Base-by-base conservation (phyloP, 1,139 yeast species). In the Saccharomyces hybrid region DNA sequence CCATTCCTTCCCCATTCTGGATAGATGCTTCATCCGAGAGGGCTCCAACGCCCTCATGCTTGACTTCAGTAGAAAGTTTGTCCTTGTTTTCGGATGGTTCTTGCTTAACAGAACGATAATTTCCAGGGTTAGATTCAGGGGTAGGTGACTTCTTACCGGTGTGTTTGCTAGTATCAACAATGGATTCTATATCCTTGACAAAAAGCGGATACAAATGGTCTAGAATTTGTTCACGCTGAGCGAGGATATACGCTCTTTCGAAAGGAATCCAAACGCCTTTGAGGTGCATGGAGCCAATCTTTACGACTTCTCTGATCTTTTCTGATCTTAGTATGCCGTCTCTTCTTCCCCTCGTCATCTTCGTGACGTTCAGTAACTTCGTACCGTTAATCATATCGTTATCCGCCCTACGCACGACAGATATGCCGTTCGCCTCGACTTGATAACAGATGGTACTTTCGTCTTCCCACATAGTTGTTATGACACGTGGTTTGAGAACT, bases 201-300 rank as follows among this genome's bases (percentile, higher is more conserved):
- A 90, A 89, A 59, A 90, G 76, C 1, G 97, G 97, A 68, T 88
- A 90, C 61, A 91, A 78, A 61, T 85, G 70, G 67, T 90, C 97
- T 47, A 86, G 89, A 57, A 91, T 89, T 50, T 88, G 86, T 72
- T 91, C 97, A 63, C 88, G 78, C 72, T 88, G 90, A 34, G 97
- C 97, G 83, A 91, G 86, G 28, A 88, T 87, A 52, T 88, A 75
- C 1, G 97, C 98, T 53, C 97, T 78, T 62, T 20, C 23, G 23
- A 20, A 20, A 20, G 23, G 23, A 20, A 20, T 20, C 23, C 23
- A 20, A 20, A 20, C 23, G 4, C 23, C 23, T 20, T 20, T 20
- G 23, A 20, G 23, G 23, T 20, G 23, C 23, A 20, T 20, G 4
- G 23, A 20, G 23, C 23, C 23, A 3, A 20, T 20, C 23, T 20